A percentile compares a stretch with the other conserved stretches of the same genome.
Evolutionary conservation across 345 rosid species (phyloP).

Genomic region (Arabidopsis arenosa): DNA sequence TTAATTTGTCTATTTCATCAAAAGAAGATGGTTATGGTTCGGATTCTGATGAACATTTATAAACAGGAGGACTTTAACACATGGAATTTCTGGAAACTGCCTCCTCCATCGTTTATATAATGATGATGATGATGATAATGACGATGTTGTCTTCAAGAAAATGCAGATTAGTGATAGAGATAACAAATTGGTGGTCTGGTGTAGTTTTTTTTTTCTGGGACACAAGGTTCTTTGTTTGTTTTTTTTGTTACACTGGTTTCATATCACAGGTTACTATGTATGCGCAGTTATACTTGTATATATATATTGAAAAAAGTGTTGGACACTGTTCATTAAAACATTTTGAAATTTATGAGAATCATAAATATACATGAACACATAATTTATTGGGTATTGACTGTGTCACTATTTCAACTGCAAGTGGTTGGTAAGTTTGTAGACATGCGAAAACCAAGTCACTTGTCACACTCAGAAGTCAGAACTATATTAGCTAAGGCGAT

Average conservation of each 20-base stretch:
- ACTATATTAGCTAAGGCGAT: too few relatives aligned
- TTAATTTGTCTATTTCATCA: not conserved
- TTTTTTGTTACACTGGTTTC: slow-evolving; percentile 6
- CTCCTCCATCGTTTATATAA: slow-evolving; percentile 53
- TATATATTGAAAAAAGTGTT: not conserved
- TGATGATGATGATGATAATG: slow-evolving; percentile 10
- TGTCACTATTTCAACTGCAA: not conserved
- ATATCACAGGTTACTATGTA: slow-evolving; percentile 36
- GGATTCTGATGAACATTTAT: slow-evolving; percentile 15
- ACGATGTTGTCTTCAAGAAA: slow-evolving; percentile 7
- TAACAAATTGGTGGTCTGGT: slow-evolving; percentile 27
- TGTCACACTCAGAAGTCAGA: not conserved
- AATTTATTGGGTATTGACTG: not conserved
- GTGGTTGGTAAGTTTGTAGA: not conserved
- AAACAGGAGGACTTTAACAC: slow-evolving; percentile 88
- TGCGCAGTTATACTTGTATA: slow-evolving; percentile 34
- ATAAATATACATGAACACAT: not conserved
- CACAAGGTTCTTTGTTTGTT: not conserved
- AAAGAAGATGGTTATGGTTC: not conserved
- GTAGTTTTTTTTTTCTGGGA: not conserved
- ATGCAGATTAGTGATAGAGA: slow-evolving; percentile 35
- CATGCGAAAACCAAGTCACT: not conserved
- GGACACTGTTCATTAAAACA: not conserved
- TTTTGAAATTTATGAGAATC: not conserved
- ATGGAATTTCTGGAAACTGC: slow-evolving; percentile 94